Conservation (phyloP, 2,329 filamentous ascomycete genomes). For the Anthostomella pinea region DNA sequence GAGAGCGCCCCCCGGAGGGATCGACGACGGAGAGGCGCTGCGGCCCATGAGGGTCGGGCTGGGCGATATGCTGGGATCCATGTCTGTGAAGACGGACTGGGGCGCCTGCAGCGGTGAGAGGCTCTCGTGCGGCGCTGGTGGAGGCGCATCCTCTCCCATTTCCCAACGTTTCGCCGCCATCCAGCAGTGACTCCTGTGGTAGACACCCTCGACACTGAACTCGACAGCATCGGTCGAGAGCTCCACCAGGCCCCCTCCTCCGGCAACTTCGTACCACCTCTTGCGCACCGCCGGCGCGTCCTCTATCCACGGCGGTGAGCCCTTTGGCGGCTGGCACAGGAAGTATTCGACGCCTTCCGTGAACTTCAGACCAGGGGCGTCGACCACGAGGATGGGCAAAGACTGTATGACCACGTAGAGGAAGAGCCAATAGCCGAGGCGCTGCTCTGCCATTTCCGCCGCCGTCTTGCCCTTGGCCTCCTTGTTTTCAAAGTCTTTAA, state of each 20-base stretch:
- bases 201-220: slow-evolving; percentile 35
- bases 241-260: slow-evolving; percentile 56
- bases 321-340: slow-evolving; percentile 71
- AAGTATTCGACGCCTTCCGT: slow-evolving; percentile 79
- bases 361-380: slow-evolving; percentile 67
- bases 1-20: slow-evolving; percentile 26
- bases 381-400: slow-evolving; percentile 73
- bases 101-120: slow-evolving; percentile 30
- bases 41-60: slow-evolving; percentile 24
- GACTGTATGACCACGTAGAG: slow-evolving; percentile 75
- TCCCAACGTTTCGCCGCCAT: slow-evolving; percentile 34
- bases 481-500: slow-evolving; percentile 68
- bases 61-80: slow-evolving; percentile 22
- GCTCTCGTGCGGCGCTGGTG: slow-evolving; percentile 20
- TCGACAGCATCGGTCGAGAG: slow-evolving; percentile 58
- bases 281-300: slow-evolving; percentile 62
- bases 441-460: slow-evolving; percentile 66
- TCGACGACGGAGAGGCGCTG: slow-evolving; percentile 27
- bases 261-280: slow-evolving; percentile 74
- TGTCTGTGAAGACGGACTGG: slow-evolving; percentile 31
- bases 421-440: slow-evolving; percentile 78
- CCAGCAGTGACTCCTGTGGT: slow-evolving; percentile 36
- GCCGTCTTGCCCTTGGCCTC: slow-evolving; percentile 63
- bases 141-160: slow-evolving; percentile 22
- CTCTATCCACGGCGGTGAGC: slow-evolving; percentile 70